phyloP scores from a whole-genome alignment of 345 rosid genomes.

The Psidium guajava region DNA sequence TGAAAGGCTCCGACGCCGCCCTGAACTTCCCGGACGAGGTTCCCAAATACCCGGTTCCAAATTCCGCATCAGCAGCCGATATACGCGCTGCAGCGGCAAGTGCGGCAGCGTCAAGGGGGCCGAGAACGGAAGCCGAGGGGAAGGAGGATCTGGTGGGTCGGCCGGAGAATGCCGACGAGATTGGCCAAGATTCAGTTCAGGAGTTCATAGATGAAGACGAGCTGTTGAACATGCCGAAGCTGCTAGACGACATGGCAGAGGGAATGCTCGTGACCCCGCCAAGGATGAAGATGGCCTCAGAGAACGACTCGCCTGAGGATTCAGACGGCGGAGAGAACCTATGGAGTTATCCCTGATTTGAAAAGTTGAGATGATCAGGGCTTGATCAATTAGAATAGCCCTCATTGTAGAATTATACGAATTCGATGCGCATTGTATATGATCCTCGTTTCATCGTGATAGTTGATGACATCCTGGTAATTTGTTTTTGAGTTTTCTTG shows the following conservation, averaged over 20 bases:
- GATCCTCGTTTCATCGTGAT: not conserved
- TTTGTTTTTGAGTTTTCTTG: not conserved
- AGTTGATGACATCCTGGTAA: not conserved
- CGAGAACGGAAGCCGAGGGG: not conserved
- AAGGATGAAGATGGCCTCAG: conserved; percentile 27
- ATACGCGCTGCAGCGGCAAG: conserved; percentile 74
- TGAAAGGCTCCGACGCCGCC: conserved; percentile 50
- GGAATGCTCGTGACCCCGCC: conserved; percentile 85
- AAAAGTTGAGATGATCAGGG: not conserved
- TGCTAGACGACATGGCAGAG: conserved; percentile 80
- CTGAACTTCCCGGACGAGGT: conserved; percentile 55
- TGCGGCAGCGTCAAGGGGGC: conserved; percentile 27
- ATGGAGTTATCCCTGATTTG: conserved; percentile 39
- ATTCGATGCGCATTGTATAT: not conserved
- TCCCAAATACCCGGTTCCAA: conserved; percentile 45
- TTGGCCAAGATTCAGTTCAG: not conserved
- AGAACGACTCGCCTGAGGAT: conserved; percentile 46
- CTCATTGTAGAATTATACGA: not conserved
- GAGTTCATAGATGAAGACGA: conserved; percentile 68
- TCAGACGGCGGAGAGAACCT: conserved; percentile 38
- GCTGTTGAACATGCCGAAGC: conserved; percentile 57
- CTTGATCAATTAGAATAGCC: not conserved
- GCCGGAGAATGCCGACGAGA: not conserved
- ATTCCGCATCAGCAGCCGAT: conserved; percentile 44
- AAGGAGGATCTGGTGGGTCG: not conserved